Evolutionary conservation across 257 asterid species (phyloP).

Genomic region (Solanum chiquidenum): DNA sequence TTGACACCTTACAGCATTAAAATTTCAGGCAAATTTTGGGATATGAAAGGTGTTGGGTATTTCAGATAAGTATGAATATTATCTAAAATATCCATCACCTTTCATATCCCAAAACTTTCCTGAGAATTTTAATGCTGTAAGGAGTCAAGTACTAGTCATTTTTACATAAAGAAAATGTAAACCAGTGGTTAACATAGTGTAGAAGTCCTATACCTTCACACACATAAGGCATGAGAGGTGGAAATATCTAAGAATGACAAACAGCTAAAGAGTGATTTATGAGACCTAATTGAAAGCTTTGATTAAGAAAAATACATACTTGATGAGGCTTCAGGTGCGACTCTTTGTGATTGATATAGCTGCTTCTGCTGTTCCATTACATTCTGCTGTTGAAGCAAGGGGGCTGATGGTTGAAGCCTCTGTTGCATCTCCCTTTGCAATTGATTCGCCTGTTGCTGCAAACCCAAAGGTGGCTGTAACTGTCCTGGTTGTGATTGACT

Average conservation of each 20-base stretch:
- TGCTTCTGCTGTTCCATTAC: slow-evolving; percentile 76
- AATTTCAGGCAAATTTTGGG: neutral
- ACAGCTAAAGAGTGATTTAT: neutral
- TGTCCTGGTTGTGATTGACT: slow-evolving; percentile 78
- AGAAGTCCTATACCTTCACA: neutral
- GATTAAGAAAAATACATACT: slow-evolving; percentile 35
- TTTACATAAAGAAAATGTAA: neutral
- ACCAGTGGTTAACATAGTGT: neutral
- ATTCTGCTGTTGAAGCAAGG: slow-evolving; percentile 73
- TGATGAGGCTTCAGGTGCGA: slow-evolving; percentile 57
- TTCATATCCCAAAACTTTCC: neutral
- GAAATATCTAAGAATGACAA: neutral
- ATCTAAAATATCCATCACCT: neutral
- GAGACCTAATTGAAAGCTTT: neutral
- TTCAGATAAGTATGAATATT: neutral
- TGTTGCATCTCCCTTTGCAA: slow-evolving; percentile 75
- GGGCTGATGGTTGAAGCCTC: slow-evolving; percentile 61
- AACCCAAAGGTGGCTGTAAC: slow-evolving; percentile 62
- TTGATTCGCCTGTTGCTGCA: slow-evolving; percentile 64
- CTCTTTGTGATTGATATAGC: slow-evolving; percentile 65
- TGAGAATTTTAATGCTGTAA: neutral
- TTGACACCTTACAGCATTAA: neutral
- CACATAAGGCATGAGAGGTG: neutral
- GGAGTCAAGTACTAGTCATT: neutral
- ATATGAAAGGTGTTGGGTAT: neutral